Base-by-base conservation (phyloP, 352 stramenopile genomes). In the Globisporangium sylvaticum region DNA sequence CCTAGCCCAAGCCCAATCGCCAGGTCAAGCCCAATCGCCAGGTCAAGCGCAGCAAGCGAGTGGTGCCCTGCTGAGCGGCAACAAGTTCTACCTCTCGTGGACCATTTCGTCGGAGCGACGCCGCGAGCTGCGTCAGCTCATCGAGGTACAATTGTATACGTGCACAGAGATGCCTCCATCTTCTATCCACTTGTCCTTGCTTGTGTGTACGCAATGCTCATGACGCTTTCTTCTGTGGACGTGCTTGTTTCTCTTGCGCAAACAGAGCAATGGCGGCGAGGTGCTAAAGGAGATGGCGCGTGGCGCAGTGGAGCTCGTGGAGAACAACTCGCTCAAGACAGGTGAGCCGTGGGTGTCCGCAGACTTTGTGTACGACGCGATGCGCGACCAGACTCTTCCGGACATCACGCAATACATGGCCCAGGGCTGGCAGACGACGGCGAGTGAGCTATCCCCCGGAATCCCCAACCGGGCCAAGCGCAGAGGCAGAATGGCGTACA, bases 281-380 rank as follows among this genome's bases (percentile, higher is more conserved):
- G 68, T 86, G n/a, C 68, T 72, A 6, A 1, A 42, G 1, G 25
- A 31, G 39, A 7, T 31, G 20, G 32, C 63, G 20, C 29, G 10
- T 8, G 60, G 42, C 24, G 62, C 70, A 8, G 67, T 81, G 39
- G 72, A 88, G 58, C 69, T 91, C 42, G 83, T 89, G 20, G 68
- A 77, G 56, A 73, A 42, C 29, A 67, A 71, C 3, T 46, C 66
- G 27, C 66, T 89, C 32, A 55, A 72, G 60, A 48, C 58, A 14
- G 62, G 58, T 1, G 59, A 70, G 25, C 18, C 78, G 55, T 80
- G 73, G 78, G 72, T 91, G 29, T 69, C 81, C 6, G 67, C 65
- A 7, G 73, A 79, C 20, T 90, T 87, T 59, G 62, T 91, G 32
- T 69, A 75, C 53, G 74, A 89, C 64, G 87, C 74, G 31, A 64